Evolutionary conservation across 2,329 filamentous ascomycete genomes (phyloP).

Genomic region (Trichoderma guizhouense): DNA sequence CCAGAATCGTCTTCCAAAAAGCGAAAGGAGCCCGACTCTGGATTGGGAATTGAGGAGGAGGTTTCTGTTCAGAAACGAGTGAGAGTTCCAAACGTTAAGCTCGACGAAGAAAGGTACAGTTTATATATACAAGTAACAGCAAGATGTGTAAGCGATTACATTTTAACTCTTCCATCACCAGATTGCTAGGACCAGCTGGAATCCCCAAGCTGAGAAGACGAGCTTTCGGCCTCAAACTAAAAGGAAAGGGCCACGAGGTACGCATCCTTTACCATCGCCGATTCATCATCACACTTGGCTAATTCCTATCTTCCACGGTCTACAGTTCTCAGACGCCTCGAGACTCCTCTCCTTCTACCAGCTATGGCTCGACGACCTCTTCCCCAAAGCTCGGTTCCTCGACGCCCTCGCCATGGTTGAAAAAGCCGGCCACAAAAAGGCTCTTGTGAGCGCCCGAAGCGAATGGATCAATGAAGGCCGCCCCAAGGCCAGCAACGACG

Average conservation of each 20-base stretch:
- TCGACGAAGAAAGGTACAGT: slow-evolving; percentile 72
- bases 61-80: slow-evolving; percentile 76
- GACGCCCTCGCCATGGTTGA: slow-evolving; percentile 90
- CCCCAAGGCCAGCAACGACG: slow-evolving; percentile 42
- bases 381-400: slow-evolving; percentile 88
- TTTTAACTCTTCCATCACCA: slow-evolving; percentile 31
- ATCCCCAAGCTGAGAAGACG: slow-evolving; percentile 76
- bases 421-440: slow-evolving; percentile 83
- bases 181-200: slow-evolving; percentile 77
- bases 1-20: slow-evolving; percentile 42
- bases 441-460: slow-evolving; percentile 68
- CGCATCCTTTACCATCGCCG: not conserved
- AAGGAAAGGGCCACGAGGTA: slow-evolving; percentile 92
- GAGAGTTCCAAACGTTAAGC: slow-evolving; percentile 70
- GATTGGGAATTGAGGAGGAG: slow-evolving; percentile 80
- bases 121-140: not conserved
- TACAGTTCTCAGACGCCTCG: slow-evolving; percentile 76
- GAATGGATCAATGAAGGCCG: slow-evolving; percentile 81
- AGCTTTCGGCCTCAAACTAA: slow-evolving; percentile 71
- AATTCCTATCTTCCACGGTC: not conserved
- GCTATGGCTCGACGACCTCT: slow-evolving; percentile 93
- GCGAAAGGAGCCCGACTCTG: slow-evolving; percentile 47
- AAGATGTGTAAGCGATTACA: not conserved
- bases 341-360: slow-evolving; percentile 88
- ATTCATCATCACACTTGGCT: not conserved